A percentile compares a stretch with the other conserved stretches of the same genome.
Conservation (phyloP, 306 rosid species). For the Medicago lupulina region DNA sequence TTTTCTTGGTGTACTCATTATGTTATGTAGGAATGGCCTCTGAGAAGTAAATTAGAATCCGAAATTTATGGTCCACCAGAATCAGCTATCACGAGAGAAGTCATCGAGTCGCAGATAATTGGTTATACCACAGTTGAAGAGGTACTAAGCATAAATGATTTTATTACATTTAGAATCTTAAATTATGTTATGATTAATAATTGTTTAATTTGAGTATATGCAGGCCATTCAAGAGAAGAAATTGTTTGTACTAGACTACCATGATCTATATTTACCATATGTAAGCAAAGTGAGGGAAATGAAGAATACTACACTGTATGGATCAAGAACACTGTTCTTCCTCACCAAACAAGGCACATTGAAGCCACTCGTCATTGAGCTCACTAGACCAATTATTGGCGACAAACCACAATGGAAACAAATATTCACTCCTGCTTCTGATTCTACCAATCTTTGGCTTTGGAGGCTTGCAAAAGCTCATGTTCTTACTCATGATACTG, state of each 20-base stretch:
- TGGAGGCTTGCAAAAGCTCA: conserved; percentile 61
- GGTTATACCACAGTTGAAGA: conserved; percentile 49
- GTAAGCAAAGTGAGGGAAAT: conserved; percentile 56
- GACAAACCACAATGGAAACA: conserved; percentile 57
- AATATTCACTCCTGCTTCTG: conserved; percentile 46
- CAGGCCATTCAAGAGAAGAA: conserved; percentile 54
- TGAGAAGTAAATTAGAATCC: conserved; percentile 50
- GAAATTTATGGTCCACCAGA: conserved; percentile 53
- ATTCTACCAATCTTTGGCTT: conserved; percentile 53
- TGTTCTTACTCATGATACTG: conserved; percentile 59
- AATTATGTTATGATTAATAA: neutral
- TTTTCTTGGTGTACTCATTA: neutral
- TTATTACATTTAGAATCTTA: neutral
- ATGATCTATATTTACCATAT: conserved; percentile 54
- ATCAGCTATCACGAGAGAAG: conserved; percentile 59
- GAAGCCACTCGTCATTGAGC: conserved; percentile 62
- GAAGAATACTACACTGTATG: conserved; percentile 51
- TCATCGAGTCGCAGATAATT: conserved; percentile 47
- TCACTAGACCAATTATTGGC: conserved; percentile 44
- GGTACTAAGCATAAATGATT: conserved; percentile 36
- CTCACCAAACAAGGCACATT: conserved; percentile 54
- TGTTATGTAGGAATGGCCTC: conserved; percentile 56
- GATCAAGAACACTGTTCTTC: conserved; percentile 55
- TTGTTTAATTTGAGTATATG: neutral
- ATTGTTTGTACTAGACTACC: conserved; percentile 55